Percentiles rank a stretch among this genome's conserved stretches.
These are phyloP conservation scores for Taphrina populina DNA, from an alignment of 1,139 yeast genomes.

Conservation along the genomic window DNA sequence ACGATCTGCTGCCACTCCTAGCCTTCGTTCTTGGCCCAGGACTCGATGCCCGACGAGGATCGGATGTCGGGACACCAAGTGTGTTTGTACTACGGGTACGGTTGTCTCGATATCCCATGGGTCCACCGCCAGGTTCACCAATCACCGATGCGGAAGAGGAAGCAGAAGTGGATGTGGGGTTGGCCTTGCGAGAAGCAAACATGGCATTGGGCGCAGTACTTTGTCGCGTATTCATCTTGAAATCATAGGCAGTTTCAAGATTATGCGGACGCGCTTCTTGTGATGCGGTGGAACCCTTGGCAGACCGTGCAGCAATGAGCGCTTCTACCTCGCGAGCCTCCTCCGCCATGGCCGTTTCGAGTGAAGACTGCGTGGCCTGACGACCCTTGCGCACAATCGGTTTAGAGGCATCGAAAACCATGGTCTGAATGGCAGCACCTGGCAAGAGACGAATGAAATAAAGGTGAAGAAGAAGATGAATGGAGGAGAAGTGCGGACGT, in stretches of 20 bases:
- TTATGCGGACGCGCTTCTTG: constrained; percentile 8
- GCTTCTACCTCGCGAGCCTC: constrained; percentile 33
- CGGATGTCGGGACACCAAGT: background rate
- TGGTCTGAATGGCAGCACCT: background rate
- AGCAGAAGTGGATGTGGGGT: background rate
- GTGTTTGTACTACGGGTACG: constrained; percentile 7
- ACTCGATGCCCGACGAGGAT: constrained; percentile 17
- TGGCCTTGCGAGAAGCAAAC: constrained; percentile 20
- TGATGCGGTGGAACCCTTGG: background rate
- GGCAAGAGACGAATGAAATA: background rate
- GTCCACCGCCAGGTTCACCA: constrained; percentile 13
- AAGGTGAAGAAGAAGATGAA: background rate
- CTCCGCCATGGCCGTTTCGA: constrained; percentile 32
- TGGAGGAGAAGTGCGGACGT: too few species aligned
- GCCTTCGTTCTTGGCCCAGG: constrained; percentile 5
- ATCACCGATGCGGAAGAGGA: background rate
- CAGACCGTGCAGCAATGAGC: constrained; percentile 27
- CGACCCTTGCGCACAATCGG: constrained; percentile 28
- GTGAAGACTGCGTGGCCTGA: constrained; percentile 5
- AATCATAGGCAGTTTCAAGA: constrained; percentile 17
- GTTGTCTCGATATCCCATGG: constrained; percentile 5
- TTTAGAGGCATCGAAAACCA: constrained; percentile 31
- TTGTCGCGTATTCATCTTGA: constrained; percentile 1
- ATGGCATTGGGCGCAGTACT: background rate
- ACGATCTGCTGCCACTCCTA: constrained; percentile 8